A percentile compares a stretch with the other conserved stretches of the same genome.
Conservation (phyloP, 345 rosid genomes). For the Acer yangbiense region DNA sequence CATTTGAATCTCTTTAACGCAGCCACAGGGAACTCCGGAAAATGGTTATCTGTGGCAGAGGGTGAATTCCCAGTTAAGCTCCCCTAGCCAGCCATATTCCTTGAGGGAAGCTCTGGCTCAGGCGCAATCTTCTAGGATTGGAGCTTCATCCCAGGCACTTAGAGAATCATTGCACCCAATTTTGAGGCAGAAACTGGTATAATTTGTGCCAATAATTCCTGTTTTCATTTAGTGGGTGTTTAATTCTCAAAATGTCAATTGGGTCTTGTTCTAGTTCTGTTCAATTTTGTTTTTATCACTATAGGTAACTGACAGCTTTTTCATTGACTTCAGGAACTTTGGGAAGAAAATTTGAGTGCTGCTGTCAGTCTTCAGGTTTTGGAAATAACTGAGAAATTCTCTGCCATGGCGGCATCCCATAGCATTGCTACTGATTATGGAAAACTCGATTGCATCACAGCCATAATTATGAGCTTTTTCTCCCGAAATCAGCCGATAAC, state of each 20-base stretch:
- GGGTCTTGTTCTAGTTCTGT: slow-evolving; percentile 14
- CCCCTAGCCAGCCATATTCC: slow-evolving; percentile 98
- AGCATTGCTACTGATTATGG: slow-evolving; percentile 96
- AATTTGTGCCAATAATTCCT: slow-evolving; percentile 5
- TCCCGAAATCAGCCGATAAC: slow-evolving; percentile 90
- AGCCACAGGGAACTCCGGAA: slow-evolving; percentile 96
- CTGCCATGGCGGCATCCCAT: slow-evolving; percentile 83
- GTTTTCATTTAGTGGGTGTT: slow-evolving; percentile 1
- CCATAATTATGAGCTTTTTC: slow-evolving; percentile 84
- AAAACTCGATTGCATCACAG: slow-evolving; percentile 91
- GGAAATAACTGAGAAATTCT: slow-evolving; percentile 88
- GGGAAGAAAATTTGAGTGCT: slow-evolving; percentile 99
- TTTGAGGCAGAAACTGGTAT: slow-evolving; percentile 93
- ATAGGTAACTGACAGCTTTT: slow-evolving; percentile 25
- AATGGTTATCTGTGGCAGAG: slow-evolving; percentile 94
- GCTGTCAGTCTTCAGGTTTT: slow-evolving; percentile 97
- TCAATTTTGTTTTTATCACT: slow-evolving; percentile 7
- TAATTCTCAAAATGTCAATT: not conserved
- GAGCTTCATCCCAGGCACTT: slow-evolving; percentile 98
- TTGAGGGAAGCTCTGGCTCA: slow-evolving; percentile 98
- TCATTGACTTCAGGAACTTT: slow-evolving; percentile 74
- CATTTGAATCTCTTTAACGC: slow-evolving; percentile 36
- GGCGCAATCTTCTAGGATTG: slow-evolving; percentile 97
- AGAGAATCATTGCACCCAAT: slow-evolving; percentile 96
- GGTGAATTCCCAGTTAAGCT: slow-evolving; percentile 94